These are phyloP conservation scores for Zasmidium angulare DNA, from an alignment of 2,329 filamentous ascomycete species.

Conservation along the genomic window DNA sequence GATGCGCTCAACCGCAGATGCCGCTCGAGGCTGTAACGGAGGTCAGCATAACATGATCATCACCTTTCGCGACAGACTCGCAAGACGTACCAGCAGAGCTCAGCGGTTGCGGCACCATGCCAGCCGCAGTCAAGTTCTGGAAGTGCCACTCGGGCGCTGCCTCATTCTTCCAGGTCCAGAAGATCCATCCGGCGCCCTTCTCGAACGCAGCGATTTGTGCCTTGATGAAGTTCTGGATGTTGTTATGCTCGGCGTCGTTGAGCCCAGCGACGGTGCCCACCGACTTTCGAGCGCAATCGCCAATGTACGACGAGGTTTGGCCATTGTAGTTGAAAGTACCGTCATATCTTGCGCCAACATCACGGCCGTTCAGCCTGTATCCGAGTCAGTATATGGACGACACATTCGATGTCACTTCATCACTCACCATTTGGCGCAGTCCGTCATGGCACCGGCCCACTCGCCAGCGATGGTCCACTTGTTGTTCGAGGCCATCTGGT, in stretches of 20 bases:
- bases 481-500: slow-evolving; percentile 45
- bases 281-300: slow-evolving; percentile 47
- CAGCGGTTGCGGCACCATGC: slow-evolving; percentile 34
- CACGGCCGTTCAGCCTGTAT: slow-evolving; percentile 44
- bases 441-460: slow-evolving; percentile 49
- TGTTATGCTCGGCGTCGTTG: slow-evolving; percentile 42
- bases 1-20: slow-evolving; percentile 8
- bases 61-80: not conserved
- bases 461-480: slow-evolving; percentile 51
- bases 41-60: slow-evolving; percentile 3
- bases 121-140: slow-evolving; percentile 43
- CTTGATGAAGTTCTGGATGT: slow-evolving; percentile 47
- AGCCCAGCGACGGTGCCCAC: slow-evolving; percentile 44
- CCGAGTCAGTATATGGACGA: not conserved
- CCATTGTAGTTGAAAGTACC: slow-evolving; percentile 38
- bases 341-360: slow-evolving; percentile 48
- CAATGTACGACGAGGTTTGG: slow-evolving; percentile 39
- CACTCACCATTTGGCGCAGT: slow-evolving; percentile 45
- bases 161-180: slow-evolving; percentile 54
- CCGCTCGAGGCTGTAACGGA: slow-evolving; percentile 6
- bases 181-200: slow-evolving; percentile 51
- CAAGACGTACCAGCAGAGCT: slow-evolving; percentile 23
- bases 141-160: slow-evolving; percentile 52
- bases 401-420: not conserved
- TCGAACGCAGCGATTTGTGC: slow-evolving; percentile 51